A percentile compares a stretch with the other conserved stretches of the same genome.
phyloP scores from a whole-genome alignment of 768 basidiomycete species.

The Leccinum aurantiacum region DNA sequence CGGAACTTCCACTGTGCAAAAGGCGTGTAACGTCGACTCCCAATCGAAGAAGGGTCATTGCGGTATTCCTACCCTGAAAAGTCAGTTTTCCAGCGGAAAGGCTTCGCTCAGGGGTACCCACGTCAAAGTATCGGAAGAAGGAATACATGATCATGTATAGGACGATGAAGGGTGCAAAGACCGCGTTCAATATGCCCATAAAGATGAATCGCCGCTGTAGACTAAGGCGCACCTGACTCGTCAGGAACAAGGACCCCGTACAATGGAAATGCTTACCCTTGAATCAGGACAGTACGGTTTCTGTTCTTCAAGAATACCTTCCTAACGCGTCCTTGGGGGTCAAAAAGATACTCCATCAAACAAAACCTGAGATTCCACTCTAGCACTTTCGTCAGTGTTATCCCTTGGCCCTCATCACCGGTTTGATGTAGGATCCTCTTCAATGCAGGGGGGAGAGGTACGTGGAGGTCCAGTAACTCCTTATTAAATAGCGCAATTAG shows the following conservation, averaged over 20 bases:
- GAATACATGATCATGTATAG: slow-evolving; percentile 96
- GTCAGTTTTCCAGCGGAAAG: not conserved
- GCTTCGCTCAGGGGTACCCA: slow-evolving; percentile 35
- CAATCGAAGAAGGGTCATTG: slow-evolving; percentile 95
- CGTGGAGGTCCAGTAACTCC: slow-evolving; percentile 83
- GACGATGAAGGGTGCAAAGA: slow-evolving; percentile 96
- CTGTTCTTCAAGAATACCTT: slow-evolving; percentile 89
- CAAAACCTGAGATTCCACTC: slow-evolving; percentile 99
- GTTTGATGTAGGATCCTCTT: slow-evolving; percentile 49
- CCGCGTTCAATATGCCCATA: slow-evolving; percentile 94
- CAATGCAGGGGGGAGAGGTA: slow-evolving; percentile 69
- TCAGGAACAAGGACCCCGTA: not conserved
- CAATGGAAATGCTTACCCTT: slow-evolving; percentile 58
- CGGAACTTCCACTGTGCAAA: slow-evolving; percentile 98
- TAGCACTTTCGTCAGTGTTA: slow-evolving; percentile 81
- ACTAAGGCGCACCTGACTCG: slow-evolving; percentile 40
- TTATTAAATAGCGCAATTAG: slow-evolving; percentile 98
- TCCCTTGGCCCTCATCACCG: slow-evolving; percentile 61
- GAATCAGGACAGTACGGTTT: slow-evolving; percentile 73
- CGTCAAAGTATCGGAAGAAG: slow-evolving; percentile 99
- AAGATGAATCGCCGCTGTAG: slow-evolving; percentile 87
- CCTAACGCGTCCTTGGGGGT: slow-evolving; percentile 83
- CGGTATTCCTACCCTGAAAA: slow-evolving; percentile 79
- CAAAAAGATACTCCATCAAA: slow-evolving; percentile 93
- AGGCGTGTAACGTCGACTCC: slow-evolving; percentile 88